Base-by-base conservation (phyloP, 2,329 filamentous ascomycete species). In the Colletotrichum phormii region DNA sequence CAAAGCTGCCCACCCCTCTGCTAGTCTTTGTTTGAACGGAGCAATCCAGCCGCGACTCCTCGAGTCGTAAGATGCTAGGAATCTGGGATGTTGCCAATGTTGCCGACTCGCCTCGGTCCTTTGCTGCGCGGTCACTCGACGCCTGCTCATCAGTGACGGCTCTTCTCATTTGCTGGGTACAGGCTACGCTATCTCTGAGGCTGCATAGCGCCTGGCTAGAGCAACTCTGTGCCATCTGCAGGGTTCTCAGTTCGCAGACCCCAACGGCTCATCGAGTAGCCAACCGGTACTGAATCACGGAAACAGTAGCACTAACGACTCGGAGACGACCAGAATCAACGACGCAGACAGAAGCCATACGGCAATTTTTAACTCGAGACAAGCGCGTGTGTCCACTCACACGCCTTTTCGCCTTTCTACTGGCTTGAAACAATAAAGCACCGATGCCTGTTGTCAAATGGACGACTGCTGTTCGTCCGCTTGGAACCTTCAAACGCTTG, bases 401-500 rank as follows among this genome's bases (percentile, higher is more conserved):
- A 46, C 58, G n/a, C 22, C 13, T 26, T 8, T 49, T 1, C 42
- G 42, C 18, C 13, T 12, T 60, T 37, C 24, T 15, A 26, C 53
- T 60, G 13, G 58, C 35, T 46, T 57, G 62, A 54, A 49, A 49
- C 35, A n/a, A 11, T 33, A 35, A 12, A 13, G 13, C 42, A 13
- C 18, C 11, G 53, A 18, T 22, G 33, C 53, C 54, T 58, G n/a
- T 53, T 18, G 53, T 58, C 53, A 26, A 51, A 29, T 46, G 61
- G 53, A 51, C 53, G 26, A 51, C 22, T 46, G 61, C n/a, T 35
- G 53, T 66, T 55, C 55, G 33, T 26, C 63, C 33, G 53, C 49
- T 37, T 22, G 35, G 35, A 29, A n/a, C 49, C 31, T 65, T 55
- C 54, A 71, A 60, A 66, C 55, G 31, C 46, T 24, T 49, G 42